Percentiles rank a stretch among this genome's conserved stretches.
Conservation (phyloP, 768 basidiomycete genomes). For the Serendipita indica region DNA sequence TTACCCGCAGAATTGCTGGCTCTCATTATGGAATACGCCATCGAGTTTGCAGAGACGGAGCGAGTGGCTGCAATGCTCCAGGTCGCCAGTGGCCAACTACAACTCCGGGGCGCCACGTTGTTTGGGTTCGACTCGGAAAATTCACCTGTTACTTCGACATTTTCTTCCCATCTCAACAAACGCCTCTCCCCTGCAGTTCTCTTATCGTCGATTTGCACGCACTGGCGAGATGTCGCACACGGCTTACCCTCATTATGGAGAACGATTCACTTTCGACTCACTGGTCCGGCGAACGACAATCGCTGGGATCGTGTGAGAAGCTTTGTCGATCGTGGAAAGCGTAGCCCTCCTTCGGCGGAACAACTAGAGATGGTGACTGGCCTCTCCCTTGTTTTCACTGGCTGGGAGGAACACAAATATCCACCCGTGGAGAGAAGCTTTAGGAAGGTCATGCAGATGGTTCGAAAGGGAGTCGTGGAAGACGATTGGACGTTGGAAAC, state of each 20-base stretch:
- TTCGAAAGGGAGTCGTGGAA: neutral
- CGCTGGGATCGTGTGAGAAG: neutral
- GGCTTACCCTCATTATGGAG: neutral
- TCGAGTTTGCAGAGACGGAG: neutral
- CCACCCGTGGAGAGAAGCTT: neutral
- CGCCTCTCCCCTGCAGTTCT: constrained; percentile 1
- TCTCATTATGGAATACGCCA: neutral
- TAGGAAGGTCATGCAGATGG: neutral
- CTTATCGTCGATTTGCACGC: neutral
- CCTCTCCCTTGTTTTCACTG: neutral
- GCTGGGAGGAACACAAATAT: neutral
- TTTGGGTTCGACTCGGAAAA: too few species aligned
- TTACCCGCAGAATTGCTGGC: neutral
- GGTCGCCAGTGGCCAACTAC: too few species aligned
- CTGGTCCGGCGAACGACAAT: neutral
- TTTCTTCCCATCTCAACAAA: neutral
- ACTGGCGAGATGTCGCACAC: neutral
- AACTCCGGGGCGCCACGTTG: too few species aligned
- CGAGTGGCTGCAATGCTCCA: neutral
- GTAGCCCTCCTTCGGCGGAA: neutral
- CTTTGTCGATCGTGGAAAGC: neutral
- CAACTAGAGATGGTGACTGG: neutral
- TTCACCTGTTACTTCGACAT: neutral
- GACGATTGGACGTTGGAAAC: neutral
- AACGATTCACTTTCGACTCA: neutral